Percentiles rank a stretch among this genome's conserved stretches.
Conservation (phyloP, 2,329 filamentous ascomycete genomes). For the Neonectria punicea region DNA sequence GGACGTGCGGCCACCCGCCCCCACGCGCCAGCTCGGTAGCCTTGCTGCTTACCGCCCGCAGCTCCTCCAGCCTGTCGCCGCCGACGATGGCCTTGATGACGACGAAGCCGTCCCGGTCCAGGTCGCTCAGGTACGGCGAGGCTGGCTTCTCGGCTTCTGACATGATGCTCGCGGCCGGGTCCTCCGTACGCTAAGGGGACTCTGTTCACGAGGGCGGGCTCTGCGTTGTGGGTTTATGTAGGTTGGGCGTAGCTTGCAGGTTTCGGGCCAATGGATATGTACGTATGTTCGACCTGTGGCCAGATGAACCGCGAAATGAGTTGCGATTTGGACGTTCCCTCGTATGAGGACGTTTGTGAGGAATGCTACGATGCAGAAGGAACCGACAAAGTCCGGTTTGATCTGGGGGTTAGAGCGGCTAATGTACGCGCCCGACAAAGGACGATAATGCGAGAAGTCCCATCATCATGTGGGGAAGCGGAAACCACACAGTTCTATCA, state of each 20-base stretch:
- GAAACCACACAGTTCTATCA: conserved; percentile 11
- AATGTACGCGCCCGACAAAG: conserved; percentile 13
- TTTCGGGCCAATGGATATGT: conserved; percentile 28
- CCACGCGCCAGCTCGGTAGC: conserved; percentile 70
- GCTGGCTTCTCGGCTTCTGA: conserved; percentile 27
- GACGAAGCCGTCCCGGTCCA: conserved; percentile 80
- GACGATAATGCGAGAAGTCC: conserved; percentile 4
- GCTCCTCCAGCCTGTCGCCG: conserved; percentile 62
- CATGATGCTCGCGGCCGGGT: conserved; percentile 14
- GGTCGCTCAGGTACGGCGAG: conserved; percentile 53
- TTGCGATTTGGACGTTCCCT: conserved; percentile 28
- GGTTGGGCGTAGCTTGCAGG: conserved; percentile 10
- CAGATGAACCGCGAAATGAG: conserved; percentile 1
- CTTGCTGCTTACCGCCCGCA: conserved; percentile 68
- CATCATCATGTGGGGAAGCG: conserved; percentile 37
- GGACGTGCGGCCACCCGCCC: conserved; percentile 84
- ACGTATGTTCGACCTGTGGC: conserved; percentile 1
- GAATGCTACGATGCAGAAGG: conserved; percentile 10
- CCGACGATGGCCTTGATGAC: conserved; percentile 73
- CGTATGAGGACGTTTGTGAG: conserved; percentile 15
- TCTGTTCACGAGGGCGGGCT: not conserved
- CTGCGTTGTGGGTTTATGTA: conserved; percentile 10
- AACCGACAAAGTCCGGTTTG: conserved; percentile 7
- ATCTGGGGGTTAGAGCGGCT: conserved; percentile 13
- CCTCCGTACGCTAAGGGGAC: not conserved